These are phyloP conservation scores for Cavenderia fasciculata DNA, from an alignment of 78 protist species.

Conservation along the genomic window DNA sequence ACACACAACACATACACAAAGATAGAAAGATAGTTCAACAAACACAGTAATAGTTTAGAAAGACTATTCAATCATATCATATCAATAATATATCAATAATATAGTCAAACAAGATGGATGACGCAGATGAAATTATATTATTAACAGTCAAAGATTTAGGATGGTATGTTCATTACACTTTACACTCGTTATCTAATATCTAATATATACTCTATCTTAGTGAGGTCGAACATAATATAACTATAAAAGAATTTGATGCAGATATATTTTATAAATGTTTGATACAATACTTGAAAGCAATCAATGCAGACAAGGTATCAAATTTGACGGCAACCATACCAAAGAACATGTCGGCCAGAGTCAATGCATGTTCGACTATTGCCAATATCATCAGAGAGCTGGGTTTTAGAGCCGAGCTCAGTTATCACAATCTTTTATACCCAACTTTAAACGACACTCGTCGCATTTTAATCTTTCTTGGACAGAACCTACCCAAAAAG, in stretches of 20 bases:
- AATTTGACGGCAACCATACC: constrained; percentile 71
- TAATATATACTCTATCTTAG: neutral
- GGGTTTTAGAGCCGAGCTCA: constrained; percentile 80
- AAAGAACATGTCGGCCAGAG: constrained; percentile 75
- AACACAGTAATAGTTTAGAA: too few relatives aligned
- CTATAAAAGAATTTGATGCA: constrained; percentile 69
- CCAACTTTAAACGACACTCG: constrained; percentile 77
- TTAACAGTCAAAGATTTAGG: constrained; percentile 74
- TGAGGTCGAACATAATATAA: constrained; percentile 43
- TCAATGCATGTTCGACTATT: constrained; percentile 44
- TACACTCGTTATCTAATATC: neutral
- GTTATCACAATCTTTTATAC: constrained; percentile 81
- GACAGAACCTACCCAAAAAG: constrained; percentile 60
- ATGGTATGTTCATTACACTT: constrained; percentile 20
- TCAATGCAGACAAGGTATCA: constrained; percentile 59
- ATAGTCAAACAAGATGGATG: constrained; percentile 77
- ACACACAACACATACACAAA: too few relatives aligned
- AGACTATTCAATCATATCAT: too few relatives aligned
- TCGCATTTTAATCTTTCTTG: constrained; percentile 72
- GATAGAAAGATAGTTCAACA: too few relatives aligned
- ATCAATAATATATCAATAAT: too few relatives aligned
- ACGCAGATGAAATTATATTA: constrained; percentile 73
- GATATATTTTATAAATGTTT: constrained; percentile 53
- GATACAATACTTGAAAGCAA: constrained; percentile 34
- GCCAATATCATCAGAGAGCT: constrained; percentile 54